These are phyloP conservation scores for Clonostachys byssicola DNA, from an alignment of 2,329 filamentous ascomycete species.

Conservation along the genomic window DNA sequence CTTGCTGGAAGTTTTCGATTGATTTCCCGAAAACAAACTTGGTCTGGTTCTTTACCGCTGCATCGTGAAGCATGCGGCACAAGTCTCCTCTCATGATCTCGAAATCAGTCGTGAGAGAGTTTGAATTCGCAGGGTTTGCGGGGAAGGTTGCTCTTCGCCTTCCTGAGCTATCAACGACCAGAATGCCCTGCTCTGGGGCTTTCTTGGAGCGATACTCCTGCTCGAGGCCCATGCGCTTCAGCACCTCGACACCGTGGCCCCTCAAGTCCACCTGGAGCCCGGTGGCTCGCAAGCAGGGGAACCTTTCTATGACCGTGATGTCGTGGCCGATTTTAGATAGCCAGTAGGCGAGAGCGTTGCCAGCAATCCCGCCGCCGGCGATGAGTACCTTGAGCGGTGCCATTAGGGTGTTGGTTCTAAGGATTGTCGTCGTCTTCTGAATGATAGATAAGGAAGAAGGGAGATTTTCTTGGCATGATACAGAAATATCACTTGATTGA, in stretches of 20 bases:
- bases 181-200: conserved; percentile 43
- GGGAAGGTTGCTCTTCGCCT: conserved; percentile 27
- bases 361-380: conserved; percentile 32
- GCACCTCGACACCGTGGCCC: conserved; percentile 26
- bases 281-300: conserved; percentile 21
- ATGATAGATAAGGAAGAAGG: no score
- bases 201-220: conserved; percentile 21
- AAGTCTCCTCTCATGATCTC: conserved; percentile 56
- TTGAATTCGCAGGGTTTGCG: conserved; percentile 32
- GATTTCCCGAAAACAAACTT: conserved; percentile 20
- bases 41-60: conserved; percentile 15
- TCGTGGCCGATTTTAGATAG: conserved; percentile 25
- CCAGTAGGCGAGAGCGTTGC: conserved; percentile 28
- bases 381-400: conserved; percentile 36
- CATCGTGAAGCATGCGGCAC: conserved; percentile 41
- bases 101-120: conserved; percentile 44
- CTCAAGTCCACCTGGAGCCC: conserved; percentile 39
- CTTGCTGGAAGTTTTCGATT: conserved; percentile 19
- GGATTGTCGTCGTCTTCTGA: no score
- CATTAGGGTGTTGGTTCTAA: conserved; percentile 5
- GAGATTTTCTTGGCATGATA: no score
- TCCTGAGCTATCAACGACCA: conserved; percentile 35
- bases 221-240: conserved; percentile 29
- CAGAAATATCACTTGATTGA: no score
- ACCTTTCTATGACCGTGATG: conserved; percentile 32